These are phyloP conservation scores for Microbotryum silenes-acaulis DNA, from an alignment of 1,284 basidiomycete species.

Conservation along the genomic window DNA sequence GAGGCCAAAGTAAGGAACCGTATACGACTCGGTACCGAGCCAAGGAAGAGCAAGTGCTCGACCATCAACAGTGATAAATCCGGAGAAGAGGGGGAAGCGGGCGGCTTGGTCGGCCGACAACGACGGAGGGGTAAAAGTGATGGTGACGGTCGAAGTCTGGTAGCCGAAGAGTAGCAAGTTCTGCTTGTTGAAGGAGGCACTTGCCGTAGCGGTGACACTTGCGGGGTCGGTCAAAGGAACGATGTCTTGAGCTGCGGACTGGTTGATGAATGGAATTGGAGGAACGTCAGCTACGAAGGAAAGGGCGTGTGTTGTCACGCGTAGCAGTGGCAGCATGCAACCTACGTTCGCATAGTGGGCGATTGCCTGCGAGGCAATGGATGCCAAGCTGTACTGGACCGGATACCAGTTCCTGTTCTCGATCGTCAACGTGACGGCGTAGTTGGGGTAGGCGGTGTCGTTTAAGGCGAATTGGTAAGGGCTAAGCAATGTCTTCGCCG, in stretches of 20 bases:
- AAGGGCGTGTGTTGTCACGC: too few relatives aligned
- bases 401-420: constrained; percentile 15
- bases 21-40: background rate
- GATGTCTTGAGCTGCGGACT: constrained; percentile 15
- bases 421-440: constrained; percentile 43
- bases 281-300: too few relatives aligned
- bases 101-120: background rate
- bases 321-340: too few relatives aligned
- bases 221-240: constrained; percentile 13
- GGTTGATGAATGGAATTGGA: background rate
- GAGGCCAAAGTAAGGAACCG: constrained; percentile 31
- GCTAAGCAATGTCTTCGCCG: constrained; percentile 51
- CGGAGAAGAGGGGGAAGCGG: constrained; percentile 31
- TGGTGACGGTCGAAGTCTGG: background rate
- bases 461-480: constrained; percentile 59
- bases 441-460: constrained; percentile 56
- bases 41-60: background rate
- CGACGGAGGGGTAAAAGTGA: constrained; percentile 11
- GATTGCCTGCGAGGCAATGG: constrained; percentile 2
- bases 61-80: constrained; percentile 16
- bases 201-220: background rate
- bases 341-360: constrained; percentile 1
- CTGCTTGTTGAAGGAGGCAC: constrained; percentile 6
- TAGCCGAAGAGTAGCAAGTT: constrained; percentile 6
- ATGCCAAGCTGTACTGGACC: constrained; percentile 10